Evolutionary conservation across 2,329 filamentous ascomycete genomes (phyloP), one percentile per base, ranked within the genome.

Genomic region (Emergomyces pasteurianus): DNA sequence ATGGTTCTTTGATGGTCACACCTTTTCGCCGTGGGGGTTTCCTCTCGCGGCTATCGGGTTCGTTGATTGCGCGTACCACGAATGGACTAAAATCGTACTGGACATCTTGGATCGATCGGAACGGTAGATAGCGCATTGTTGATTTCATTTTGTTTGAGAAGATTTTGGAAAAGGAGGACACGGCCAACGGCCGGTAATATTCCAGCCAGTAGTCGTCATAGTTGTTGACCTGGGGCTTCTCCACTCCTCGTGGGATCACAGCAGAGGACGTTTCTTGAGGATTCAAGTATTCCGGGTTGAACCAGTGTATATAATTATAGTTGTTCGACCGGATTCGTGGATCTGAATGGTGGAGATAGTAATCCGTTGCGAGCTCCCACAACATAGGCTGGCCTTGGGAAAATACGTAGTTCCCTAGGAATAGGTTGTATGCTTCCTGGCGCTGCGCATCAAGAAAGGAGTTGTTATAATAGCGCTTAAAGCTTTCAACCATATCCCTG

Each of bases 381-480:
- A 99, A 81, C 90, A 97, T 92, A 0, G 94, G 94, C 70, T 95
- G 87, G 0, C 89, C 91, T 65, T 90, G 86, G 0, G 83, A 77
- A 71, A 91, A 97, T 58, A 92, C 89, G 72, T 99, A 99, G 70
- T 97, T 96, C 7, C 94, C 94, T 1, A 99, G 81, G 70, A 99
- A 99, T 10, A 99, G 79, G 67, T 99, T 99, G 74, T 97, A 97
- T 0, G 94, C 94, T 74, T 99, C 94, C 74, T 99, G 94, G 38
- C 94, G 86, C 71, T 99, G 94, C n/a, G 88, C 92, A 73, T 99
- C 94, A 9, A 99, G 82, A 72, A 99, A 99, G 0, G 92, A 95
- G 71, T 99, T 99, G 76, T 97, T 96, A 74, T 99, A 99, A 73
- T 97, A 99, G 34, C 94, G 85, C 74, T 97, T 99, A 79, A 99